phyloP scores from a whole-genome alignment of 1,139 yeast genomes.

The Tardiomyces digboiensis region DNA sequence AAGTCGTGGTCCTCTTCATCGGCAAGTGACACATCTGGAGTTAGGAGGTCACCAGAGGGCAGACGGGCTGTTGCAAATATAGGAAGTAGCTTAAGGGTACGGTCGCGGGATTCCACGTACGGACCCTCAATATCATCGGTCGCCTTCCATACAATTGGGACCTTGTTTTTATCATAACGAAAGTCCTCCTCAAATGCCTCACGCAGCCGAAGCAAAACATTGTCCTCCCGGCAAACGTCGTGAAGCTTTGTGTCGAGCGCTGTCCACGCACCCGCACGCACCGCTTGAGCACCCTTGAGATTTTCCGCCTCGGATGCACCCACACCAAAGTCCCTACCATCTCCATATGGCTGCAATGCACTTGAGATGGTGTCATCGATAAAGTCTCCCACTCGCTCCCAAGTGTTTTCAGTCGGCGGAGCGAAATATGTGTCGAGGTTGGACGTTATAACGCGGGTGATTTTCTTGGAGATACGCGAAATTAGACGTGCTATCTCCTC shows the following conservation, averaged over 20 bases:
- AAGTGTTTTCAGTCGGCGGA: constrained; percentile 40
- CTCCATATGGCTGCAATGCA: constrained; percentile 21
- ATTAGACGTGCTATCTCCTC: constrained; percentile 36
- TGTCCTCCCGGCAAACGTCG: constrained; percentile 34
- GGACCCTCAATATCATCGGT: constrained; percentile 61
- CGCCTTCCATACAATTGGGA: constrained; percentile 77
- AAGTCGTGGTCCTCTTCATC: constrained; percentile 32
- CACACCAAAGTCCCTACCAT: constrained; percentile 48
- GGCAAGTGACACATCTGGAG: constrained; percentile 43
- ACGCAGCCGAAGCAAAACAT: constrained; percentile 25
- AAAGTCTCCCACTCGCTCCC: constrained; percentile 49
- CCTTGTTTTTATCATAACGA: constrained; percentile 72
- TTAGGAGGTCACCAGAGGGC: constrained; percentile 42
- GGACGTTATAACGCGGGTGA: constrained; percentile 19
- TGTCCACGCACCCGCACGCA: constrained; percentile 56
- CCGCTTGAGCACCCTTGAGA: constrained; percentile 30
- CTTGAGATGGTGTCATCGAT: constrained; percentile 36
- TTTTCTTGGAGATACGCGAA: constrained; percentile 19
- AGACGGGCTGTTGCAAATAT: constrained; percentile 48
- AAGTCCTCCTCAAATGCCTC: constrained; percentile 70
- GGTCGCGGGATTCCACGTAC: constrained; percentile 48
- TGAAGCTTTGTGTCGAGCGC: constrained; percentile 48
- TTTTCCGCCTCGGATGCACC: constrained; percentile 45
- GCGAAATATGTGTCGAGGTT: constrained; percentile 21
- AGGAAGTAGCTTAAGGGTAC: constrained; percentile 51